phyloP scores from a whole-genome alignment of 257 asterid genomes.

The Forsythia suspensa region DNA sequence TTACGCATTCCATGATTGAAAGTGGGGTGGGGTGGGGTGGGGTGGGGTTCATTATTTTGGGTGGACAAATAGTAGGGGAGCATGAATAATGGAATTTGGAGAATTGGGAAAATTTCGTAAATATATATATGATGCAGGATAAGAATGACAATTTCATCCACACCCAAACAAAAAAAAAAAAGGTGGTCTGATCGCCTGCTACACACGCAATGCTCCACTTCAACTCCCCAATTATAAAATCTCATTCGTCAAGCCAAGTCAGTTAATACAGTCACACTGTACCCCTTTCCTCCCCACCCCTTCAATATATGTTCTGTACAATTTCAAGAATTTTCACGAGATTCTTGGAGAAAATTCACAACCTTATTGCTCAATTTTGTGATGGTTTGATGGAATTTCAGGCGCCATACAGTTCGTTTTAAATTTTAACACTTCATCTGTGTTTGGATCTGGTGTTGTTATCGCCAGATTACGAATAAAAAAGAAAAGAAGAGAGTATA shows the following conservation, averaged over 20 bases:
- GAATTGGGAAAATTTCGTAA: not conserved
- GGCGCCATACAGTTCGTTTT: not conserved
- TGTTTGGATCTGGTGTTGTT: not conserved
- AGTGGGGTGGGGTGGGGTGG: too few relatives aligned
- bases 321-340: conserved; percentile 13
- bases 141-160: not conserved
- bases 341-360: conserved; percentile 17
- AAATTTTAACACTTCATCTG: not conserved
- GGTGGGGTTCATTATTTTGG: too few relatives aligned
- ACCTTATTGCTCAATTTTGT: conserved; percentile 25
- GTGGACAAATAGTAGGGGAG: not conserved
- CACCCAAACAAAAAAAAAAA: not conserved
- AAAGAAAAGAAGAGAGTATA: not conserved
- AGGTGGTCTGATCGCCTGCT: conserved; percentile 24
- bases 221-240: not conserved
- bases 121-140: not conserved
- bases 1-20: not conserved
- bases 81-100: not conserved
- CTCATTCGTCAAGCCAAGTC: not conserved
- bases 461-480: not conserved
- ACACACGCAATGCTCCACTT: conserved; percentile 46
- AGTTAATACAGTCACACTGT: not conserved
- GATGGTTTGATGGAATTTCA: conserved; percentile 26
- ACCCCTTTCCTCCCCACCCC: conserved; percentile 5
- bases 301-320: not conserved